Base-by-base conservation (phyloP, 2,329 filamentous ascomycete species). In the Apiospora sp. region DNA sequence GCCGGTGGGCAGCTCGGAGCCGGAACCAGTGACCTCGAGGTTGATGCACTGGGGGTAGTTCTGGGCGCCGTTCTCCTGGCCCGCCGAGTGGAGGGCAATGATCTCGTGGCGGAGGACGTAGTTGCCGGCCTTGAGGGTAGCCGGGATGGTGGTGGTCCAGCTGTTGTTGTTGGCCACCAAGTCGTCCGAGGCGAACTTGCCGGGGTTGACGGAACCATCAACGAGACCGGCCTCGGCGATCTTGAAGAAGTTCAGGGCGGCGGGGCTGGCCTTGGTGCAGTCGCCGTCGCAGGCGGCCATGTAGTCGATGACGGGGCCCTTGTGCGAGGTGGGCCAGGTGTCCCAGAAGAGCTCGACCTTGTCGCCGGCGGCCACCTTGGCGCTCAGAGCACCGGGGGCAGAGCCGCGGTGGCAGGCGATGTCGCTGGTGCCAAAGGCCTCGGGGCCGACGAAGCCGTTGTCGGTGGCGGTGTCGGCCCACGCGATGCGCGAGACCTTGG, bases 251-350 rank as follows among this genome's bases (percentile, higher is more conserved):
- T 79, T 76, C 8, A 83, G 76, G 10, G 75, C 72, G 12, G 73
- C 76, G 72, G 80, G 80, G 71, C 81, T 78, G 34, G 80, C 80
- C 27, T 73, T 73, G 46, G 76, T 70, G 73, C 79, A 82, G 43
- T 80, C 76, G 2, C 76, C 78, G 34, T 78, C 75, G 75, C 80
- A 83, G 68, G 76, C 77, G 48, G 81, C 81, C n/a, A 83, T 76
- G 73, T 82, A 82, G 74, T 81, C 79, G 44, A 83, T 76, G 24
- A 83, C 75, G 13, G 80, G 81, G 4, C 81, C 81, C 64, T 79
- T 73, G 83, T 93, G 87, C 71, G 85, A 87, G 13, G 87, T 84
- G n/a, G 91, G 91, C 92, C 92, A 93, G 22, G 84, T 83, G 72
- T 86, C 88, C 92, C 91, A 93, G 77, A 89, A 86, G 68, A 93